phyloP scores from a whole-genome alignment of 352 stramenopile species.

The Phytophthora parvispora region DNA sequence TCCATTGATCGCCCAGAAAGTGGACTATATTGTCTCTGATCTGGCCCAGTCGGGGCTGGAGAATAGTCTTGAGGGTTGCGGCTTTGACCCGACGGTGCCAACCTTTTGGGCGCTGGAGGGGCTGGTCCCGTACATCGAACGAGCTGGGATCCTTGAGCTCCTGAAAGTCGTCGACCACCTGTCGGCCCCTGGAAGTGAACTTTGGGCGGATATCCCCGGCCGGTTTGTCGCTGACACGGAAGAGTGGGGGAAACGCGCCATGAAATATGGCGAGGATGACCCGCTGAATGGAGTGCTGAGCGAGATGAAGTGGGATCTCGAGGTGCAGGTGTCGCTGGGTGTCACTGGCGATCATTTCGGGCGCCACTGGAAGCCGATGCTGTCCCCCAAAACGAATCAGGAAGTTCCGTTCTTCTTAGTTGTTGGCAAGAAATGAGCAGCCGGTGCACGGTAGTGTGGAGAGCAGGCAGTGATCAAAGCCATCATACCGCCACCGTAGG shows the following conservation, averaged over 20 bases:
- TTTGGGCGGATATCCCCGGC: conserved; percentile 59
- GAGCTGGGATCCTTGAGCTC: conserved; percentile 33
- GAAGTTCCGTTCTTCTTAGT: conserved; percentile 36
- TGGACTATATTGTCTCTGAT: conserved; percentile 42
- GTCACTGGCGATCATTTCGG: conserved; percentile 45
- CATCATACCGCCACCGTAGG: too few relatives aligned
- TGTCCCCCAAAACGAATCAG: conserved; percentile 22
- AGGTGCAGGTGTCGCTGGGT: conserved; percentile 42
- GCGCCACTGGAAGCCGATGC: conserved; percentile 47
- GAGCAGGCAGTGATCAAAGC: too few relatives aligned
- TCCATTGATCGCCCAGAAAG: conserved; percentile 28
- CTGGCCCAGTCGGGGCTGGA: conserved; percentile 36
- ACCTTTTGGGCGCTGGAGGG: conserved; percentile 27
- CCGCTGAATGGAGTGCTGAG: conserved; percentile 54
- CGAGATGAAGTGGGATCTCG: conserved; percentile 47
- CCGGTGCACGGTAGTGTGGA: too few relatives aligned
- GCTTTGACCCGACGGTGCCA: conserved; percentile 37
- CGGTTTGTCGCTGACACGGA: conserved; percentile 26
- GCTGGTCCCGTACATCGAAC: conserved; percentile 38
- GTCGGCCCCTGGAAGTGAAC: conserved; percentile 36
- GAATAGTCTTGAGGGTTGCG: conserved; percentile 23
- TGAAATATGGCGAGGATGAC: conserved; percentile 71
- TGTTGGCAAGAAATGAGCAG: conserved; percentile 41
- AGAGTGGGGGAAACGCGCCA: conserved; percentile 25
- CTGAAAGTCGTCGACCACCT: conserved; percentile 45